Conservation (phyloP, 225 moss, liverwort and hornwort genomes). For the Sphagnum tenellum region DNA sequence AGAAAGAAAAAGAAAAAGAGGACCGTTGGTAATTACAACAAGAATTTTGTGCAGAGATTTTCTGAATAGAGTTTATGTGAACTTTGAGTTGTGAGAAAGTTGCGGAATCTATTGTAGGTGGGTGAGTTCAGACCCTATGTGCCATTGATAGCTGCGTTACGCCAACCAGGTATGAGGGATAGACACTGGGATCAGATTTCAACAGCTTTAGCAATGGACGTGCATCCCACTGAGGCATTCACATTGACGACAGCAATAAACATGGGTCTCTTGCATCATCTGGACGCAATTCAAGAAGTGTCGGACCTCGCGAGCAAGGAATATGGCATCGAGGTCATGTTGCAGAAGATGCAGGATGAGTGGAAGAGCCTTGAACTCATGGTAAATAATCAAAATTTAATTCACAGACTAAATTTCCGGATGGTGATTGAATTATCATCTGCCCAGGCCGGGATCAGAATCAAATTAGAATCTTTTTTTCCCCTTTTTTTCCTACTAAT, state of each 20-base stretch:
- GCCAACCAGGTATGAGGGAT: conserved; percentile 67
- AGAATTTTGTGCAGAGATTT: too few species aligned
- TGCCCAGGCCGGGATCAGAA: too few species aligned
- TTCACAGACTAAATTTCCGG: too few species aligned
- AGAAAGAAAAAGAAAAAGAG: too few species aligned
- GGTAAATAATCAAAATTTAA: conserved; percentile 13
- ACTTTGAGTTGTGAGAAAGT: not conserved
- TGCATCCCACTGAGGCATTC: conserved; percentile 38
- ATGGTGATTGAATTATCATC: too few species aligned
- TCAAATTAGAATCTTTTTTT: too few species aligned
- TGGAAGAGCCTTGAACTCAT: conserved; percentile 54
- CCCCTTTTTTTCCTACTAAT: too few species aligned
- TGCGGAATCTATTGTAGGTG: conserved; percentile 22
- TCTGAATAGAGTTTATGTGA: too few species aligned
- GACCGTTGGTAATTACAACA: too few species aligned
- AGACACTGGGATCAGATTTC: conserved; percentile 74
- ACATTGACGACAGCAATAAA: conserved; percentile 45
- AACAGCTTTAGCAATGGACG: conserved; percentile 20
- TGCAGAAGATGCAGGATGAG: conserved; percentile 71
- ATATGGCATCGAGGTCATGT: conserved; percentile 59
- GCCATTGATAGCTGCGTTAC: conserved; percentile 64
- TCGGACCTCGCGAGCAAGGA: conserved; percentile 80
- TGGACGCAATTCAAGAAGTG: conserved; percentile 51
- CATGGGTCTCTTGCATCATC: conserved; percentile 54
- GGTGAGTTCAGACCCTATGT: conserved; percentile 62